A percentile compares a stretch with the other conserved stretches of the same genome.
phyloP scores from a whole-genome alignment of 2,329 filamentous ascomycete genomes.

The Colletotrichum nymphaeae region DNA sequence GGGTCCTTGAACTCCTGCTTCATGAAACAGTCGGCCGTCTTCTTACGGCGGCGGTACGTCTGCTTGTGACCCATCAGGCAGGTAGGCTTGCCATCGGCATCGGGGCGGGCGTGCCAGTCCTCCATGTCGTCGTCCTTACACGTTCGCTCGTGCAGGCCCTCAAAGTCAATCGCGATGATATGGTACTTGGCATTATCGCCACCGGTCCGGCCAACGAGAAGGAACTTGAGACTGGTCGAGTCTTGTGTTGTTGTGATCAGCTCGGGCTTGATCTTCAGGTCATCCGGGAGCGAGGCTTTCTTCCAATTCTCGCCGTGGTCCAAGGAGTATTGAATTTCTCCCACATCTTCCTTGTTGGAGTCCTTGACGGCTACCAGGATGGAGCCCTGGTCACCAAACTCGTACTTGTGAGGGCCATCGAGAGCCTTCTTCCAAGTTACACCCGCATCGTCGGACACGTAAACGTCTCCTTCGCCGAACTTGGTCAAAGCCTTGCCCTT shows the following conservation, averaged over 20 bases:
- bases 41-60: conserved; percentile 85
- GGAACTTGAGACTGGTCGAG: conserved; percentile 91
- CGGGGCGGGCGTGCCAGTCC: conserved; percentile 85
- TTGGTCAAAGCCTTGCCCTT: conserved; percentile 78
- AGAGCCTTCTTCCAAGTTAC: conserved; percentile 82
- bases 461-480: conserved; percentile 82
- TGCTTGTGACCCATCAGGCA: conserved; percentile 98
- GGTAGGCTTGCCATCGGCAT: conserved; percentile 82
- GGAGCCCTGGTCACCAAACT: conserved; percentile 94
- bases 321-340: conserved; percentile 79
- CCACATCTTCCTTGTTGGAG: conserved; percentile 70
- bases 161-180: conserved; percentile 85
- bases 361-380: conserved; percentile 87
- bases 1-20: conserved; percentile 87
- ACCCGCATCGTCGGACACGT: conserved; percentile 91
- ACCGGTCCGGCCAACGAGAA: conserved; percentile 75
- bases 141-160: conserved; percentile 80
- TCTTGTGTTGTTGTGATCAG: conserved; percentile 90
- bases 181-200: conserved; percentile 65
- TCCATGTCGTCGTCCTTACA: conserved; percentile 86
- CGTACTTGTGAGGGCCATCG: conserved; percentile 90
- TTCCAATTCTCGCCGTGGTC: conserved; percentile 92
- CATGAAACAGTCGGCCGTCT: conserved; percentile 89
- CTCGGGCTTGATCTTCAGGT: conserved; percentile 74
- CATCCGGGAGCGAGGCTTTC: conserved; percentile 73